Evolutionary conservation across 2,329 filamentous ascomycete species (phyloP).

Genomic region (Fusarium sp.): DNA sequence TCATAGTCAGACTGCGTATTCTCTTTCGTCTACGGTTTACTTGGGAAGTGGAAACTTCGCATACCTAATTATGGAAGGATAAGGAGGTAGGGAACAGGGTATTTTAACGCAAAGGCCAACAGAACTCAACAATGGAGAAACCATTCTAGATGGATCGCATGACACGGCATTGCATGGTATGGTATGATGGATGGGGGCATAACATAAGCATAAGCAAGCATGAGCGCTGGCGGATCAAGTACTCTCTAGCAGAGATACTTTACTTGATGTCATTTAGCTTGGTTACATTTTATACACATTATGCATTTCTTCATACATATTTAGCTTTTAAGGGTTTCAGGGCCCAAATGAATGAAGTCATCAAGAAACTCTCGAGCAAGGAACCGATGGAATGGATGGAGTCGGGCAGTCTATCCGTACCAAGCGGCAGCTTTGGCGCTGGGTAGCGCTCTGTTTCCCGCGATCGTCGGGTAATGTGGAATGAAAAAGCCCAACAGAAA

Average conservation of each 20-base stretch:
- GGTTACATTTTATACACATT: constrained; percentile 10
- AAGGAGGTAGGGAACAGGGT: constrained; percentile 8
- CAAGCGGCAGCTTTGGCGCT: neutral
- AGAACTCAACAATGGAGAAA: constrained; percentile 28
- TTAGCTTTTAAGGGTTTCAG: neutral
- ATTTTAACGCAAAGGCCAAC: constrained; percentile 30
- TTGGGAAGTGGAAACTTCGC: constrained; percentile 9
- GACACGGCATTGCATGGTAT: constrained; percentile 21
- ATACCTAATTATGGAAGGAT: constrained; percentile 1
- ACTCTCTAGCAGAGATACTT: neutral
- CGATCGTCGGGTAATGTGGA: constrained; percentile 30
- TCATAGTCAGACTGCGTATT: constrained; percentile 12
- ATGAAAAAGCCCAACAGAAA: constrained; percentile 32
- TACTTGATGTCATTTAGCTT: constrained; percentile 21
- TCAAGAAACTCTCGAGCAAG: constrained; percentile 5
- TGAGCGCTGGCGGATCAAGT: constrained; percentile 3
- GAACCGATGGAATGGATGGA: constrained; percentile 27
- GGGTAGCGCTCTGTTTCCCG: neutral
- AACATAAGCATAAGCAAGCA: constrained; percentile 20
- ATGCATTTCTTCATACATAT: neutral
- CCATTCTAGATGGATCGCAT: constrained; percentile 18
- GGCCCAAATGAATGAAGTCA: constrained; percentile 10
- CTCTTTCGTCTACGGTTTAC: constrained; percentile 14
- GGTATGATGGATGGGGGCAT: constrained; percentile 3
- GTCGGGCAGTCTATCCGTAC: neutral